A percentile compares a stretch with the other conserved stretches of the same genome.
phyloP scores from a whole-genome alignment of 2,329 filamentous ascomycete species.

The Cryphonectria naterciae region DNA sequence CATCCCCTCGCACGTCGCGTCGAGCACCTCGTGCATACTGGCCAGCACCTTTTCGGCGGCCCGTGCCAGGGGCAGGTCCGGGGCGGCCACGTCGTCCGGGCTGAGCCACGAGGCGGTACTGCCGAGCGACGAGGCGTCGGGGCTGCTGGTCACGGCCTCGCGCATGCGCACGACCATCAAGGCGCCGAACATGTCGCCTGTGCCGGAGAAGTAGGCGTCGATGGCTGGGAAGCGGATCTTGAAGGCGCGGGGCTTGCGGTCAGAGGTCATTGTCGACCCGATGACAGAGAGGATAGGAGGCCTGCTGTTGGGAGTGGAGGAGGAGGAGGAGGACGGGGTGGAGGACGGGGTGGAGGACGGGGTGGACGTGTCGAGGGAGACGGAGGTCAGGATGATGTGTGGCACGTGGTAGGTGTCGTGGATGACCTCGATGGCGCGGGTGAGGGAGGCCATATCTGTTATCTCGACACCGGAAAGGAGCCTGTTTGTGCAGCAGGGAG shows the following conservation, averaged over 20 bases:
- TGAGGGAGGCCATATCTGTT: constrained; percentile 72
- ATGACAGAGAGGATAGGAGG: constrained; percentile 84
- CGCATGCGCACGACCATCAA: constrained; percentile 85
- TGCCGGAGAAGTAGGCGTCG: constrained; percentile 93
- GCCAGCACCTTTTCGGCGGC: constrained; percentile 87
- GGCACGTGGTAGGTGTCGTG: constrained; percentile 78
- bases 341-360: constrained; percentile 52
- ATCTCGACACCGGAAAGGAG: constrained; percentile 86
- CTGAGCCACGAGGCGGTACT: constrained; percentile 72
- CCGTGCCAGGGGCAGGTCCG: constrained; percentile 78
- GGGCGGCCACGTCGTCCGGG: constrained; percentile 68
- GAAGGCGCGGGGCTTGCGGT: constrained; percentile 77
- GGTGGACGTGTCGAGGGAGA: constrained; percentile 77
- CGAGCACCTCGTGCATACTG: constrained; percentile 87
- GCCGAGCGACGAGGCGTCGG: constrained; percentile 46
- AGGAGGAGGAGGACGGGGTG: not conserved
- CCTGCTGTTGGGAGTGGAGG: constrained; percentile 30
- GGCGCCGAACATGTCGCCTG: constrained; percentile 97
- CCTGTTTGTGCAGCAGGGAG: constrained; percentile 49
- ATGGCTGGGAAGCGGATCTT: constrained; percentile 84
- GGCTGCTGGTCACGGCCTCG: constrained; percentile 67
- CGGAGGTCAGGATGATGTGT: constrained; percentile 91
- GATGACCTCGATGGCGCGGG: constrained; percentile 73
- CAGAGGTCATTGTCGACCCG: constrained; percentile 71
- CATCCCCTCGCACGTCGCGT: constrained; percentile 69